Evolutionary conservation across 176 grass and related monocot genomes (phyloP).

Genomic region (Zea luxurians): DNA sequence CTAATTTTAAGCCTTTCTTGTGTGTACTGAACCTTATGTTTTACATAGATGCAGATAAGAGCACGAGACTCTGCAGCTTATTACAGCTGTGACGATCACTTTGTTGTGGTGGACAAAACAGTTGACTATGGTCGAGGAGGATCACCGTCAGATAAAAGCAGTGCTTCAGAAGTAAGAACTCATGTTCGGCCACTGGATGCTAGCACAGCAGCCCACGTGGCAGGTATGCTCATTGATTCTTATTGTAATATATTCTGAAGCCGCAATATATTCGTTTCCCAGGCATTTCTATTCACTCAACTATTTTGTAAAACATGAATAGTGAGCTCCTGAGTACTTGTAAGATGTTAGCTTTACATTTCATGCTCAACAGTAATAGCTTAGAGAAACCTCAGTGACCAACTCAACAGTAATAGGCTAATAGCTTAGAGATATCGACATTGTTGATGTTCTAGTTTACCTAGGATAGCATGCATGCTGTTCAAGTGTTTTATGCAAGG

Average conservation of each 20-base stretch:
- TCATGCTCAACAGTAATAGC: background rate
- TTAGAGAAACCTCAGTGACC: background rate
- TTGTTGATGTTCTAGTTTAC: background rate
- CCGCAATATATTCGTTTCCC: background rate
- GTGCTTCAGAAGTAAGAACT: slow-evolving; percentile 42
- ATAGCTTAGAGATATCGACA: background rate
- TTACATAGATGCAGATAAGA: slow-evolving; percentile 68
- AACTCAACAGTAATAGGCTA: no score
- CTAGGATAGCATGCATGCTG: background rate
- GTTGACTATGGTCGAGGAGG: slow-evolving; percentile 78
- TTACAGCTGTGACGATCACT: slow-evolving; percentile 97
- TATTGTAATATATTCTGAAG: slow-evolving; percentile 1
- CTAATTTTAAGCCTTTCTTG: background rate
- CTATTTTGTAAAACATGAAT: background rate
- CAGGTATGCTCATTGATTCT: slow-evolving; percentile 49
- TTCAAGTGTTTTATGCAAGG: background rate
- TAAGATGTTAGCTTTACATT: background rate
- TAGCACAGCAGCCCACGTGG: slow-evolving; percentile 18
- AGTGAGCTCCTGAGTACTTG: background rate
- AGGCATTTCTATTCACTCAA: background rate
- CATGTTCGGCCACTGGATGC: slow-evolving; percentile 12
- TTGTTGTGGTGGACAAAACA: slow-evolving; percentile 91
- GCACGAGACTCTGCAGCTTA: slow-evolving; percentile 82
- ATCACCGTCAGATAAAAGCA: slow-evolving; percentile 46
- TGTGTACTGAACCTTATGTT: slow-evolving; percentile 23